Percentiles rank a stretch among this genome's conserved stretches.
These are phyloP conservation scores for Ustilago nuda DNA, from an alignment of 1,284 basidiomycete genomes.

Conservation along the genomic window DNA sequence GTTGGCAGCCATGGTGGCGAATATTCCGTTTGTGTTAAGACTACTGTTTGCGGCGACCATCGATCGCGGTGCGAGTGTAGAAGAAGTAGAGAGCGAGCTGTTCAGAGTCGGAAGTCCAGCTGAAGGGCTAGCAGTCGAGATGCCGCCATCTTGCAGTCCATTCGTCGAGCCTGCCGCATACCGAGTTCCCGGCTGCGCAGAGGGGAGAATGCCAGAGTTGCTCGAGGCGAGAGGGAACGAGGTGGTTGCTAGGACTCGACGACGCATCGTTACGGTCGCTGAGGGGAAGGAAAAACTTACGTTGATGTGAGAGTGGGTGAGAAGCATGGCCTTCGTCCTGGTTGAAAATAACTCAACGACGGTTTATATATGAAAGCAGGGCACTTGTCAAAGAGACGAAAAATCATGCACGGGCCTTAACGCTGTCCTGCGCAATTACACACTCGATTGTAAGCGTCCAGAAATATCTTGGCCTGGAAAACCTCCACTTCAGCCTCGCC, in stretches of 20 bases:
- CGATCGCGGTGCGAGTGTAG: background rate
- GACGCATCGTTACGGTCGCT: slow-evolving; percentile 1
- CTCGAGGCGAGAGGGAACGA: background rate
- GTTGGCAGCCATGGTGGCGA: slow-evolving; percentile 52
- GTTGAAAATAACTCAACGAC: background rate
- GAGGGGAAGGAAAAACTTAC: slow-evolving; percentile 1
- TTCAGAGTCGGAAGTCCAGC: slow-evolving; percentile 4
- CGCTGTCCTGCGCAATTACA: background rate
- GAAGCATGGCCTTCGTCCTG: background rate
- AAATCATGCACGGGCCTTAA: slow-evolving; percentile 1
- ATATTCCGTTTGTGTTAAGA: slow-evolving; percentile 13
- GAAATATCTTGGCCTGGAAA: slow-evolving; percentile 1
- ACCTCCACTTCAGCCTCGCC: slow-evolving; percentile 2
- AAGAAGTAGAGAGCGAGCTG: slow-evolving; percentile 5
- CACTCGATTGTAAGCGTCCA: background rate
- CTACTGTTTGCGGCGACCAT: slow-evolving; percentile 4
- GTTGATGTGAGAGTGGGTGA: background rate
- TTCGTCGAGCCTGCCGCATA: background rate
- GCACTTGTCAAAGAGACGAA: background rate
- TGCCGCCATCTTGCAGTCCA: background rate
- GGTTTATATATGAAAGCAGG: slow-evolving; percentile 1
- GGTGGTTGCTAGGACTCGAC: background rate
- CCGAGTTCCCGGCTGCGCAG: background rate
- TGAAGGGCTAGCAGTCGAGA: background rate
- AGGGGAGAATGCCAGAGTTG: background rate